A percentile compares a stretch with the other conserved stretches of the same genome.
Evolutionary conservation across 352 stramenopile species (phyloP).

Genomic region (Phytophthora boehmeriae): DNA sequence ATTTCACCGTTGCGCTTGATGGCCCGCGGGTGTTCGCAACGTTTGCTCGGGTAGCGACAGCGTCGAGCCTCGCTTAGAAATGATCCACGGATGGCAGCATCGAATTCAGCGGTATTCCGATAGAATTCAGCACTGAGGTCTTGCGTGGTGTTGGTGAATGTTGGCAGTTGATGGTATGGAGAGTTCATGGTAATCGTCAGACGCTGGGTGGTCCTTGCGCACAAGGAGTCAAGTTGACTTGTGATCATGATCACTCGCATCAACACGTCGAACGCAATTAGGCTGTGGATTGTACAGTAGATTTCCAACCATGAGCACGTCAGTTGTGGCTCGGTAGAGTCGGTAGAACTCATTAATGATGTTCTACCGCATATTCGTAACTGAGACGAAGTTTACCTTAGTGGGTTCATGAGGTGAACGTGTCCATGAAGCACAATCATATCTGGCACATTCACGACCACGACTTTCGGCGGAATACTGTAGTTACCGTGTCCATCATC

Average conservation of each 20-base stretch:
- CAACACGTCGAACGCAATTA: too few species aligned
- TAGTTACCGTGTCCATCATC: too few species aligned
- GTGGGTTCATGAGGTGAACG: too few species aligned
- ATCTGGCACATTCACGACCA: too few species aligned
- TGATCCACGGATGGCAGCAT: not conserved
- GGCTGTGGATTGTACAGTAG: not conserved
- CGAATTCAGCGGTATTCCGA: slow-evolving; percentile 3
- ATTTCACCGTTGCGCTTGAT: slow-evolving; percentile 49
- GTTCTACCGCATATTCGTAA: too few species aligned
- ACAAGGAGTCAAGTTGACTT: not conserved
- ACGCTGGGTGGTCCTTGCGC: too few species aligned
- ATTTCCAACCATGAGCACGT: not conserved
- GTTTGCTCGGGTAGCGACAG: slow-evolving; percentile 47
- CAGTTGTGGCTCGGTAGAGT: too few species aligned
- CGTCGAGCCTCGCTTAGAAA: slow-evolving; percentile 21
- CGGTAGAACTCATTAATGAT: too few species aligned
- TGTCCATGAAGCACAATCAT: too few species aligned
- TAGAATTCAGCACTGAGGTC: slow-evolving; percentile 11
- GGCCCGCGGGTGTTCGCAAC: slow-evolving; percentile 37
- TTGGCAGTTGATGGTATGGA: not conserved
- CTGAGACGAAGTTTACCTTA: too few species aligned
- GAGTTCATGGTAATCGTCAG: slow-evolving; percentile 19
- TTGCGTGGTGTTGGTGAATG: not conserved
- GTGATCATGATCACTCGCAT: not conserved
- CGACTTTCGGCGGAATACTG: too few species aligned